Evolutionary conservation across 2,329 filamentous ascomycete species (phyloP).

Genomic region (Aspergillus viridinutans): DNA sequence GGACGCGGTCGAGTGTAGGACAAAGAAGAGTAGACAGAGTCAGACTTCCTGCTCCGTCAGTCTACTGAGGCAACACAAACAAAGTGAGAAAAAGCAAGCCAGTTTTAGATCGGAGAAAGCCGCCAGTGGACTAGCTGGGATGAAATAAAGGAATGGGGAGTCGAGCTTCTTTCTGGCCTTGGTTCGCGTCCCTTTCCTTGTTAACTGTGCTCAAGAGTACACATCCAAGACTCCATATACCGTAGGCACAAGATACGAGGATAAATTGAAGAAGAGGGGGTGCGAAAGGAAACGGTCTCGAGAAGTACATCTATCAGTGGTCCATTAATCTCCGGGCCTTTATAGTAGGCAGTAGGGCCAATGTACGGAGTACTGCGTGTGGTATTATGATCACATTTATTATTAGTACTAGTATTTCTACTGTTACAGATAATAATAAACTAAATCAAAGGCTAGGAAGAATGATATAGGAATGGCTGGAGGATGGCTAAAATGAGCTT

Average conservation of each 20-base stretch:
- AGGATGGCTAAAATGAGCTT: conserved; percentile 1
- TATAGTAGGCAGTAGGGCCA: neutral
- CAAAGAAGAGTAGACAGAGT: neutral
- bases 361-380: neutral
- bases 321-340: neutral
- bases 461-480: neutral
- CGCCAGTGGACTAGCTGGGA: conserved; percentile 6
- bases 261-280: neutral
- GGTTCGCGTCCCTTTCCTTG: neutral
- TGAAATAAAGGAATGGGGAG: conserved; percentile 1
- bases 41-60: neutral
- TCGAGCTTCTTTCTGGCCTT: neutral
- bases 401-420: neutral
- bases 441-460: neutral
- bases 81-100: neutral
- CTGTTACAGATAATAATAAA: neutral
- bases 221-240: neutral
- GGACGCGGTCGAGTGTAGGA: neutral
- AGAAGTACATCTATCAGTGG: neutral
- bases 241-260: neutral
- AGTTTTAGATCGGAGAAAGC: conserved; percentile 6
- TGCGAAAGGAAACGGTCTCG: neutral
- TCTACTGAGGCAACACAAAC: neutral
- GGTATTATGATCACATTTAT: neutral
- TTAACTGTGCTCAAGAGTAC: neutral